Conservation (phyloP, 2,329 filamentous ascomycete species). For the Botrytis aclada region DNA sequence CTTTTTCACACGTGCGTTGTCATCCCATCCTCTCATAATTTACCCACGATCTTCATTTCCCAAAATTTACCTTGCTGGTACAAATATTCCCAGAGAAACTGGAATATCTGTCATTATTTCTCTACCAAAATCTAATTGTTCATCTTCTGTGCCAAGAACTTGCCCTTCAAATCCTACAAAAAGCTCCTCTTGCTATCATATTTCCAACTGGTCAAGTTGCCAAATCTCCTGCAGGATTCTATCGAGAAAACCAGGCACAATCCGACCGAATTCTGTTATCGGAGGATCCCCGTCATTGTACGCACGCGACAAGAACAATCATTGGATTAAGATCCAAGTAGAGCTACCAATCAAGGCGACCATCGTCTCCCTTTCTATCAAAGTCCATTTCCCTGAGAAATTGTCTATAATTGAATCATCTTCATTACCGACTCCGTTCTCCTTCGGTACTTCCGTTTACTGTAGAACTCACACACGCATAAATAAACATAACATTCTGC, state of each 20-base stretch:
- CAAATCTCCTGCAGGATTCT: conserved; percentile 12
- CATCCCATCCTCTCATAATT: conserved; percentile 1
- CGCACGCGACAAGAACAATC: conserved; percentile 29
- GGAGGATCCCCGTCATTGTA: conserved; percentile 23
- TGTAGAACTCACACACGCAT: not conserved
- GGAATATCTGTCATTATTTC: conserved; percentile 1
- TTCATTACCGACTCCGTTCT: conserved; percentile 1
- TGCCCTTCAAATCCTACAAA: not conserved
- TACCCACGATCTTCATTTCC: conserved; percentile 15
- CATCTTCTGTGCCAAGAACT: not conserved
- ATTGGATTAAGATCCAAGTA: conserved; percentile 26
- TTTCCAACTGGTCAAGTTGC: not conserved
- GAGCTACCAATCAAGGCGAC: conserved; percentile 22
- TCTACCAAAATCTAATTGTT: conserved; percentile 1
- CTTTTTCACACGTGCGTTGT: conserved; percentile 17
- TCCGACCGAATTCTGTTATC: conserved; percentile 14
- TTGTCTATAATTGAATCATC: conserved; percentile 6
- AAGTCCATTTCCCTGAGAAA: not conserved
- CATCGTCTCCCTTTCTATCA: conserved; percentile 19
- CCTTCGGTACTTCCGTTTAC: conserved; percentile 1
- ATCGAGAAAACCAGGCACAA: conserved; percentile 11
- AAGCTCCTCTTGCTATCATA: conserved; percentile 1
- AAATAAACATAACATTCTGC: not conserved
- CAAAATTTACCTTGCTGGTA: conserved; percentile 3
- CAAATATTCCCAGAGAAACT: not conserved